These are phyloP conservation scores for Tolypocladium capitatum DNA, from an alignment of 2,329 filamentous ascomycete genomes.

Conservation along the genomic window DNA sequence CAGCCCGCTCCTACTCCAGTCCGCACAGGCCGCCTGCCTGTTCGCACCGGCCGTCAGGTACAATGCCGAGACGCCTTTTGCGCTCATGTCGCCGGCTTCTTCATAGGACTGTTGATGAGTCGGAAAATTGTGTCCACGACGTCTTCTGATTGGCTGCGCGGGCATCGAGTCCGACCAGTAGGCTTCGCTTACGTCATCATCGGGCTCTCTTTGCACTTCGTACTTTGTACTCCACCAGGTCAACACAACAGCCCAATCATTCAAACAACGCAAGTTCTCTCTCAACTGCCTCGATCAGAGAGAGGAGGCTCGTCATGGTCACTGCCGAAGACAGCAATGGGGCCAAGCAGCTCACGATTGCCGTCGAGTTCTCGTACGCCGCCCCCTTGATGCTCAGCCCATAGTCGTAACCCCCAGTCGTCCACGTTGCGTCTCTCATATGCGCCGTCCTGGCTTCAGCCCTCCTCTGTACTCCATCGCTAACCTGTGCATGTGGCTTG, in stretches of 20 bases:
- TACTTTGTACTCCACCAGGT: no score
- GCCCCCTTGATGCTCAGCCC: background rate
- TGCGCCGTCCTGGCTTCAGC: background rate
- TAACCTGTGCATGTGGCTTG: conserved; percentile 6
- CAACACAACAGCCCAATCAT: no score
- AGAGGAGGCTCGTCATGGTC: conserved; percentile 5
- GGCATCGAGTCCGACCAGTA: conserved; percentile 8
- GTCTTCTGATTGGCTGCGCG: conserved; percentile 22
- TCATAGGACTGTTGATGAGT: conserved; percentile 10
- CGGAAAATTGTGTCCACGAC: conserved; percentile 20
- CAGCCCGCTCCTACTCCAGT: conserved; percentile 65
- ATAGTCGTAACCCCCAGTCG: background rate
- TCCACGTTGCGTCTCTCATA: background rate
- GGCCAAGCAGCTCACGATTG: conserved; percentile 36
- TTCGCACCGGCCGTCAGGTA: conserved; percentile 75
- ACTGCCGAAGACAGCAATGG: conserved; percentile 2
- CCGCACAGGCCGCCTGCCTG: conserved; percentile 74
- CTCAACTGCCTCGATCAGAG: background rate
- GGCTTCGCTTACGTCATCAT: conserved; percentile 1
- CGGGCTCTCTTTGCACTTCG: no score
- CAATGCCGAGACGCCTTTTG: conserved; percentile 23
- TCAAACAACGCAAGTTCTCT: background rate
- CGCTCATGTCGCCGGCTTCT: conserved; percentile 13
- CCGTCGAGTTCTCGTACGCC: conserved; percentile 56
- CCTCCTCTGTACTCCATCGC: background rate